A percentile compares a stretch with the other conserved stretches of the same genome.
Conservation (phyloP, 1,284 basidiomycete species). For the Naganishia sp. region DNA sequence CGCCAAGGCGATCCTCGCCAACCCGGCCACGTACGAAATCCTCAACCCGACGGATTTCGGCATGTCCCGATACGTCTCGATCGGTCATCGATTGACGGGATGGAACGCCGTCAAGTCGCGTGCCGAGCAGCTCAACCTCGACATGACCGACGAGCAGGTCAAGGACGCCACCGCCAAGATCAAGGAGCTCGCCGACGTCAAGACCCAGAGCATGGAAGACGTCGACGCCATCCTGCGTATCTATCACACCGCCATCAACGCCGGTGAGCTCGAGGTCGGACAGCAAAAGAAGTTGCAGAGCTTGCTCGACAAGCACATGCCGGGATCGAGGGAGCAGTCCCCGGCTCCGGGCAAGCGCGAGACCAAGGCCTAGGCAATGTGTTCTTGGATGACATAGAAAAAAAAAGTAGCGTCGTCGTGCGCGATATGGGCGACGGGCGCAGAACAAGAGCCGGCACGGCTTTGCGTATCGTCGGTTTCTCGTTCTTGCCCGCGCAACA, state of each 20-base stretch:
- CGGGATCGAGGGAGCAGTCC: constrained; percentile 20
- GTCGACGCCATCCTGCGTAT: constrained; percentile 95
- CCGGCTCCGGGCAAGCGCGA: constrained; percentile 18
- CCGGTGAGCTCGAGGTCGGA: constrained; percentile 80
- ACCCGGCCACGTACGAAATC: constrained; percentile 88
- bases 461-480: background rate
- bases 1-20: constrained; percentile 99
- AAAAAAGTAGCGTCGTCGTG: constrained; percentile 9
- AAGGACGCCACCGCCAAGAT: constrained; percentile 99
- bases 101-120: constrained; percentile 87
- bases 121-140: constrained; percentile 91
- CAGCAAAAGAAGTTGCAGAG: constrained; percentile 83
- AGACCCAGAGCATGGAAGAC: constrained; percentile 98
- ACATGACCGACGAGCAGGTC: constrained; percentile 61
- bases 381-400: background rate
- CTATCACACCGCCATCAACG: constrained; percentile 86
- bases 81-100: constrained; percentile 60
- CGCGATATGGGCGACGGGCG: background rate
- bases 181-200: constrained; percentile 98
- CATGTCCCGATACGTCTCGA: constrained; percentile 95
- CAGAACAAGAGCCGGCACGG: background rate
- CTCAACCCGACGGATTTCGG: constrained; percentile 96
- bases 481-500: background rate
- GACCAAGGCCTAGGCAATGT: background rate
- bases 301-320: constrained; percentile 60